These are phyloP conservation scores for Onygenales sp. DNA, from an alignment of 2,329 filamentous ascomycete genomes.

Conservation along the genomic window DNA sequence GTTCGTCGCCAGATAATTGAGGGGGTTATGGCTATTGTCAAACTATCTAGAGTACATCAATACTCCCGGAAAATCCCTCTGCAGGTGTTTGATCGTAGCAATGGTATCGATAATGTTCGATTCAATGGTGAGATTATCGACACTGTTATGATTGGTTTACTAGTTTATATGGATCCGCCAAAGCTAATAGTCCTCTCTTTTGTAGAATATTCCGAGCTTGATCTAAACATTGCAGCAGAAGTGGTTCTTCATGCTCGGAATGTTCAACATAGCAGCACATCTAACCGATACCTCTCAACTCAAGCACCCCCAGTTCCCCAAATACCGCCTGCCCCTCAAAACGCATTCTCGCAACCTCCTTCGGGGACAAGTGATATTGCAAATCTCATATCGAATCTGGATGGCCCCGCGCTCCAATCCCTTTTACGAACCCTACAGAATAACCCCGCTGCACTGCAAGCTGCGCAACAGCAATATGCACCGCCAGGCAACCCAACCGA, in stretches of 20 bases:
- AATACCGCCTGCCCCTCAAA: slow-evolving; percentile 16
- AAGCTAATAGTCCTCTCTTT: neutral
- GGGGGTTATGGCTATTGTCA: slow-evolving; percentile 76
- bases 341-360: slow-evolving; percentile 13
- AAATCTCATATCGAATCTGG: slow-evolving; percentile 57
- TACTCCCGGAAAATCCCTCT: slow-evolving; percentile 64
- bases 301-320: slow-evolving; percentile 28
- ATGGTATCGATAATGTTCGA: slow-evolving; percentile 62
- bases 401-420: slow-evolving; percentile 60
- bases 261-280: slow-evolving; percentile 25
- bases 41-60: slow-evolving; percentile 63
- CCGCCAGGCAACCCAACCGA: slow-evolving; percentile 10
- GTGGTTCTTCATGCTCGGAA: slow-evolving; percentile 57
- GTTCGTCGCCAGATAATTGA: slow-evolving; percentile 78
- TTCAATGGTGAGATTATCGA: slow-evolving; percentile 52
- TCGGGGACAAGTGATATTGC: slow-evolving; percentile 46
- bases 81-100: slow-evolving; percentile 74
- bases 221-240: slow-evolving; percentile 68
- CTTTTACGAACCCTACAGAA: slow-evolving; percentile 53
- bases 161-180: neutral
- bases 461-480: slow-evolving; percentile 20
- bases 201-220: slow-evolving; percentile 70
- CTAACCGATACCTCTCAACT: slow-evolving; percentile 27
- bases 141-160: neutral
- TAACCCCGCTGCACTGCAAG: slow-evolving; percentile 27